A percentile compares a stretch with the other conserved stretches of the same genome.
Conservation (phyloP, 2,329 filamentous ascomycete species). For the Escovopsis sp. region DNA sequence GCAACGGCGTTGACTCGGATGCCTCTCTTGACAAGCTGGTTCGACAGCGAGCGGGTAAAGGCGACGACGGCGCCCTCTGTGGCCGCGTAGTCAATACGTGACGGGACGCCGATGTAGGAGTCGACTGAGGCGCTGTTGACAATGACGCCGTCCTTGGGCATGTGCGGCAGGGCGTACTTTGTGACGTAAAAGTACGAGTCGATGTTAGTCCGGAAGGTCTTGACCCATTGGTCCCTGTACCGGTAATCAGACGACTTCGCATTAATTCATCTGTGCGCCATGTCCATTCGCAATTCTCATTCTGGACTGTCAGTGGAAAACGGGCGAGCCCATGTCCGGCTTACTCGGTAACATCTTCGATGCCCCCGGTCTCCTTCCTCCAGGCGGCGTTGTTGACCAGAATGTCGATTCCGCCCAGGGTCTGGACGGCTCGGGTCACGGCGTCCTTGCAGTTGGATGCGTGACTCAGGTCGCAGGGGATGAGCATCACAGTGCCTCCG, state of each 20-base stretch:
- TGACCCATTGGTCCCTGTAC: background rate
- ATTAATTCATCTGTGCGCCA: background rate
- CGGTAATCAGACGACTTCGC: too few species aligned
- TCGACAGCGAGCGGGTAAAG: slow-evolving; percentile 38
- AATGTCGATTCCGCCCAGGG: background rate
- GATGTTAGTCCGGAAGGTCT: background rate
- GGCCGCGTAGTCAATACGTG: slow-evolving; percentile 39
- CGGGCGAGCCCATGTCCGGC: background rate
- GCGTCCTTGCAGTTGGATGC: background rate
- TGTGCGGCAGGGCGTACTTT: background rate
- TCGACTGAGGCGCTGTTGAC: slow-evolving; percentile 41
- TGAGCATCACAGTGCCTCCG: background rate
- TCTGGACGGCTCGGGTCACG: background rate
- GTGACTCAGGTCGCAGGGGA: background rate
- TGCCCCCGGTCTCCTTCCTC: background rate
- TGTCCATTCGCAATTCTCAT: background rate
- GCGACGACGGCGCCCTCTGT: slow-evolving; percentile 44
- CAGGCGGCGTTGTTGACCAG: background rate
- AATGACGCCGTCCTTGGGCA: slow-evolving; percentile 17
- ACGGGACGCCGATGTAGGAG: slow-evolving; percentile 35
- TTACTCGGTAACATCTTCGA: background rate
- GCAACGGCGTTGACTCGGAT: slow-evolving; percentile 39
- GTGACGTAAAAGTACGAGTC: background rate
- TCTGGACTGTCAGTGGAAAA: background rate
- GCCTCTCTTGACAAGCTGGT: slow-evolving; percentile 38